Conservation (phyloP, 495 filamentous ascomycete species). For the Filosporella fistucella region DNA sequence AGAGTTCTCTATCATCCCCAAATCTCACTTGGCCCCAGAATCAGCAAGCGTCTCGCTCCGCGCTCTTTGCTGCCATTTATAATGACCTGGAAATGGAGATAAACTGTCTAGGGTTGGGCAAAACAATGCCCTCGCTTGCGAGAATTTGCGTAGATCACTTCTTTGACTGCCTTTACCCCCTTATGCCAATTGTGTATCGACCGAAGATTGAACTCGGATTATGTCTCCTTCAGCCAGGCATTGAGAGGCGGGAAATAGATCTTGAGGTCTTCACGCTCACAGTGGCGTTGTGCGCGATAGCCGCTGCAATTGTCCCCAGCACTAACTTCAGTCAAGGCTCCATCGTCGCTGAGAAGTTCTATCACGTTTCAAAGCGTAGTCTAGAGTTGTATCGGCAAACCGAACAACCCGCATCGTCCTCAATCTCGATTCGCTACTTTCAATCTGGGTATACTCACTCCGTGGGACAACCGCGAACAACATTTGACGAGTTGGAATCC, state of each 20-base stretch:
- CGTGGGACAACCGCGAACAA: constrained; percentile 2
- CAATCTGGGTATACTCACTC: not conserved
- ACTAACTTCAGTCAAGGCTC: not conserved
- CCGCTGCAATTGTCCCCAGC: not conserved
- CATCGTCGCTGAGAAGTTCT: not conserved
- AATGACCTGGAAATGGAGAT: not conserved
- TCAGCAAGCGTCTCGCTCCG: not conserved
- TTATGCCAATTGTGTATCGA: not conserved
- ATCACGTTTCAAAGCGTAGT: not conserved
- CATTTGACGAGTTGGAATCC: not conserved
- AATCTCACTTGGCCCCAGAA: not conserved
- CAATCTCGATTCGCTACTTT: not conserved
- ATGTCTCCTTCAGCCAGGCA: not conserved
- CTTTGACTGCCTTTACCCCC: not conserved
- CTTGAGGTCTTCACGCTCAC: not conserved
- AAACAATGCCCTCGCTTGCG: not conserved
- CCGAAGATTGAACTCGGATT: not conserved
- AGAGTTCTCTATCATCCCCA: not conserved
- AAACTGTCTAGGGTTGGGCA: not conserved
- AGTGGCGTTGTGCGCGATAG: not conserved
- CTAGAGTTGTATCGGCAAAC: not conserved
- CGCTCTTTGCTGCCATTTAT: not conserved
- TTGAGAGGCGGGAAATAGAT: not conserved
- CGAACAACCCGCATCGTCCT: not conserved
- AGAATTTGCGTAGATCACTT: not conserved